These are phyloP conservation scores for Lentinula novae-zelandiae DNA, from an alignment of 1,284 basidiomycete species.

Conservation along the genomic window DNA sequence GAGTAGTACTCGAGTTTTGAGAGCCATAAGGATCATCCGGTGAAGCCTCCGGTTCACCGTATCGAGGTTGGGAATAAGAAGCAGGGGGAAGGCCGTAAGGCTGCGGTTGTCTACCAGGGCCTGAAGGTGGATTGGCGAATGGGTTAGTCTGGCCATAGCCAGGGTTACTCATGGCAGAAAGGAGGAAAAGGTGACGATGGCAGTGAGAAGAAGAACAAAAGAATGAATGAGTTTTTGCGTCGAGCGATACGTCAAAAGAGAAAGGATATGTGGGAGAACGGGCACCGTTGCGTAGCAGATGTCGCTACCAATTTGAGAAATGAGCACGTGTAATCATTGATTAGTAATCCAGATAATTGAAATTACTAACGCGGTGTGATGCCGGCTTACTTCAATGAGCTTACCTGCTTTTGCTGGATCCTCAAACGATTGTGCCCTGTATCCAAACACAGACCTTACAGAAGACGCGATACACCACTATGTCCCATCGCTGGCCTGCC, in stretches of 20 bases:
- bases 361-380: neutral
- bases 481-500: conserved; percentile 26
- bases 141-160: conserved; percentile 24
- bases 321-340: neutral
- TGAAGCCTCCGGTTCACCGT: conserved; percentile 47
- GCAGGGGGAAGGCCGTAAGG: conserved; percentile 17
- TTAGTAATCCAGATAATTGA: neutral
- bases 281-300: neutral
- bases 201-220: conserved; percentile 19
- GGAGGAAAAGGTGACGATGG: conserved; percentile 26
- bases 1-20: conserved; percentile 53
- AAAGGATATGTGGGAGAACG: conserved; percentile 10
- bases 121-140: conserved; percentile 24
- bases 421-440: neutral
- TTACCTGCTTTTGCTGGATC: neutral
- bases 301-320: neutral
- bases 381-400: neutral
- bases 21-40: conserved; percentile 46
- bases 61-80: conserved; percentile 32
- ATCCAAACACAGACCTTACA: neutral
- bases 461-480: conserved; percentile 7
- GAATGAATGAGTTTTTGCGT: conserved; percentile 18
- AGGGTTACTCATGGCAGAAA: conserved; percentile 23
- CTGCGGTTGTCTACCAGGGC: conserved; percentile 22
- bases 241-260: conserved; percentile 14